Evolutionary conservation across 2,329 filamentous ascomycete species (phyloP).

Genomic region (Hypocrella siamensis): DNA sequence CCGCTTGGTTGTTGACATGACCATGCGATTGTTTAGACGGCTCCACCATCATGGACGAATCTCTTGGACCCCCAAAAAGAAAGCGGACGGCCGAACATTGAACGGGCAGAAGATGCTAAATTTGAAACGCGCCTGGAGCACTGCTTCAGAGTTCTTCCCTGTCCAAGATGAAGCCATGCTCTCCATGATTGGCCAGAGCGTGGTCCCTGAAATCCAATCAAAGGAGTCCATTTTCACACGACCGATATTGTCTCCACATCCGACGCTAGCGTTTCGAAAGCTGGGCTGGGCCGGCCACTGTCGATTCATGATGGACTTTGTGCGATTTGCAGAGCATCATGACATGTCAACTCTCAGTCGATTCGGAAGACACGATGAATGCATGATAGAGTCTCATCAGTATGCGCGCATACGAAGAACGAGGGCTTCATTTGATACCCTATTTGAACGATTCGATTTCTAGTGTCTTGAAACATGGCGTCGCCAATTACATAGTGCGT

Average conservation of each 20-base stretch:
- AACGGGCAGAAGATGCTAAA: slow-evolving; percentile 14
- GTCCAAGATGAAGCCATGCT: slow-evolving; percentile 18
- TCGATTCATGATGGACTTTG: too few species aligned
- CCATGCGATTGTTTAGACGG: background rate
- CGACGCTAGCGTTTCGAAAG: background rate
- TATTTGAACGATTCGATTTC: too few species aligned
- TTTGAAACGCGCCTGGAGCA: slow-evolving; percentile 35
- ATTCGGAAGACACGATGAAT: too few species aligned
- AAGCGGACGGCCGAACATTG: background rate
- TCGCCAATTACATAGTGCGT: too few species aligned
- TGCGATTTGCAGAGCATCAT: too few species aligned
- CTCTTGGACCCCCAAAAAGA: background rate
- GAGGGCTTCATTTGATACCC: too few species aligned
- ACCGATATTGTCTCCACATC: background rate
- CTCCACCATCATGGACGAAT: too few species aligned
- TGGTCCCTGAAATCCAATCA: slow-evolving; percentile 7
- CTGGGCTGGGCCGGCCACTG: too few species aligned
- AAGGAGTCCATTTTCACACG: slow-evolving; percentile 5
- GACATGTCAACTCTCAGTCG: too few species aligned
- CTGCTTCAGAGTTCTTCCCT: slow-evolving; percentile 29
- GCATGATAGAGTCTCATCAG: too few species aligned
- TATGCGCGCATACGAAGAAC: too few species aligned
- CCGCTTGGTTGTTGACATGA: background rate
- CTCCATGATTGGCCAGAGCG: slow-evolving; percentile 7
- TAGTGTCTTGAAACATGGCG: too few species aligned